Percentiles rank a stretch among this genome's conserved stretches.
Conservation (phyloP, 148 eudicot genomes). For the Pharnaceum exiguum region DNA sequence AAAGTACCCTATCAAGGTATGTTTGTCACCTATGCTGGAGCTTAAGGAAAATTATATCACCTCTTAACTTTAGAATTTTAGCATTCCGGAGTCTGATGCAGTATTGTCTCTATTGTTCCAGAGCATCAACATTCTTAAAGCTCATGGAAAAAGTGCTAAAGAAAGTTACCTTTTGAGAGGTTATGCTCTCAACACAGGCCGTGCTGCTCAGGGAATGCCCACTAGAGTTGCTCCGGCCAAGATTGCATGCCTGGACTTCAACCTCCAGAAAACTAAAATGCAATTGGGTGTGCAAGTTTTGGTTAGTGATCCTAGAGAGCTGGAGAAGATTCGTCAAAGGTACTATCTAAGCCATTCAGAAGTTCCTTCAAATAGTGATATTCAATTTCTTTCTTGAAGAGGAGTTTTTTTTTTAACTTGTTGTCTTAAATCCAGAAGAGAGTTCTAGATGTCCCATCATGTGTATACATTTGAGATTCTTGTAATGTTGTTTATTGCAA, state of each 20-base stretch:
- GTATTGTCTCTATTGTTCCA: constrained; percentile 19
- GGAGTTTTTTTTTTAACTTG: too few species aligned
- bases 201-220: constrained; percentile 99
- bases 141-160: constrained; percentile 90
- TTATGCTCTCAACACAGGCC: constrained; percentile 97
- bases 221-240: constrained; percentile 80
- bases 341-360: too few species aligned
- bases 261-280: constrained; percentile 97
- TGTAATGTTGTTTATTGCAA: too few species aligned
- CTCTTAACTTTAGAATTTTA: too few species aligned
- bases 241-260: constrained; percentile 94
- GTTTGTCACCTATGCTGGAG: background rate
- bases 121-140: constrained; percentile 91
- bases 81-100: constrained; percentile 14
- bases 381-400: too few species aligned
- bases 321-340: constrained; percentile 98
- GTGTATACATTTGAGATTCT: too few species aligned
- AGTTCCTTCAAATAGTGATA: too few species aligned
- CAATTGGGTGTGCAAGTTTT: constrained; percentile 96
- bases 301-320: constrained; percentile 90
- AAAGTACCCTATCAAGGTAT: constrained; percentile 94
- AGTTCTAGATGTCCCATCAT: too few species aligned
- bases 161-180: constrained; percentile 92
- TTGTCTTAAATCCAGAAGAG: too few species aligned
- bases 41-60: too few species aligned